Evolutionary conservation across 2,329 filamentous ascomycete genomes (phyloP), one percentile per base, ranked within the genome.

Genomic region (Rutstroemia sp.): DNA sequence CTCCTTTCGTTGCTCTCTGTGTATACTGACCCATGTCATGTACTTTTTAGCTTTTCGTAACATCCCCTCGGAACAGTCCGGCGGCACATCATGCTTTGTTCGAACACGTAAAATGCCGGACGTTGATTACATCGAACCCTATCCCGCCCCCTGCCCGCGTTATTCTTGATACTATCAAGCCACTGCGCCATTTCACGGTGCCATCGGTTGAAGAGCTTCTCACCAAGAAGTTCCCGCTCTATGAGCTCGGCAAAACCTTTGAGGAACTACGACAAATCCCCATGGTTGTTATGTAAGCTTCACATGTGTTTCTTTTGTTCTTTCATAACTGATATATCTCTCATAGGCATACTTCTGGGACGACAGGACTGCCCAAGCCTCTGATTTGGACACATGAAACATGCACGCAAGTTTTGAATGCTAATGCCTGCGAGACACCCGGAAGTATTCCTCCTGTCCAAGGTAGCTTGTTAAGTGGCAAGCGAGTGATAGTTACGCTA

Each of bases 1-100:
- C 19, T 3, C 27, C 23, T 0, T 44, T n/a, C 25, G 2, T 8
- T 6, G n/a, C 25, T 9, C 10, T 18, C 23, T n/a, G 5, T 34
- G 1, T 44, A 72, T 73, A 0, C 71, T 71, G 0, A 70, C 72
- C 5, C 66, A 1, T 9, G 12, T 68, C n/a, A 64, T 72, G 23
- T 54, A 73, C 0, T 23, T 41, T 12, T 52, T 14, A 39, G 44
- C 8, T 30, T 27, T 54, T 41, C 2, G n/a, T 48, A 3, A 47
- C 34, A 8, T 34, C 52, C 5, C 14, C 27, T 4, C 23, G 34
- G 38, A 49, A 49, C 1, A 34, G 44, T 7, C n/a, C 12, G n/a
- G 6, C 4, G 5, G 44, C 23, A 39, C n/a, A 41, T 3, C 4
- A 2, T 4, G 30, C 4, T 14, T 21, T 41, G 6, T 21, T 41